Evolutionary conservation across 129 eudicot genomes (phyloP).

Genomic region (Arctium lappa): DNA sequence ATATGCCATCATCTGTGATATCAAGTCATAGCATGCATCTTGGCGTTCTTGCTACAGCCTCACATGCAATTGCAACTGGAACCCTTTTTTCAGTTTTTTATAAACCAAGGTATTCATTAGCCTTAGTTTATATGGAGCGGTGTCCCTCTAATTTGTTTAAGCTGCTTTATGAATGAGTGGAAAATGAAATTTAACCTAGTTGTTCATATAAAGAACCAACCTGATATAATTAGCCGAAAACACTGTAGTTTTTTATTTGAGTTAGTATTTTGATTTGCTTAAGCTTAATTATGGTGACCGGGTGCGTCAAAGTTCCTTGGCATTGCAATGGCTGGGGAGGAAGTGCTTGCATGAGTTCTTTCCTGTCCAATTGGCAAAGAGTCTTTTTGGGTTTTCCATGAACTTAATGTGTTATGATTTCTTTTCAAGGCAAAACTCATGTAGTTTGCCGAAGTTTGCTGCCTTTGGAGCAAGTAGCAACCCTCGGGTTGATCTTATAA

Average conservation of each 20-base stretch:
- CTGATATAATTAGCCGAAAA: neutral
- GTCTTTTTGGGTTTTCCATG: neutral
- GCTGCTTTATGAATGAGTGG: neutral
- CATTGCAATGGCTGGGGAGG: neutral
- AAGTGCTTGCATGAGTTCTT: no score
- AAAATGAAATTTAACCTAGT: neutral
- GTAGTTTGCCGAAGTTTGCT: no score
- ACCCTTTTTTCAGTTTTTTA: slow-evolving; percentile 83
- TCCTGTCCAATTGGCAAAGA: neutral
- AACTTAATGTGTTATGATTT: no score
- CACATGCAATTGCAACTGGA: slow-evolving; percentile 84
- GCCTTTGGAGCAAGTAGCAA: no score
- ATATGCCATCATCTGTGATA: slow-evolving; percentile 95
- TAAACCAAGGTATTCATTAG: slow-evolving; percentile 68
- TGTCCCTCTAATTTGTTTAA: neutral
- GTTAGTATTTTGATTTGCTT: neutral
- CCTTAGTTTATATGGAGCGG: neutral
- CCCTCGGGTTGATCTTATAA: no score
- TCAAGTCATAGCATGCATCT: slow-evolving; percentile 97
- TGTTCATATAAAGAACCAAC: neutral
- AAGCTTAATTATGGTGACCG: neutral
- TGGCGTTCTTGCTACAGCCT: slow-evolving; percentile 96
- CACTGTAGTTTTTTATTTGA: no score
- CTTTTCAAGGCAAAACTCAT: no score
- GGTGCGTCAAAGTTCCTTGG: neutral